A percentile compares a stretch with the other conserved stretches of the same genome.
phyloP scores from a whole-genome alignment of 192 early-diverging fungal genomes.

The Rhizophagus sp. region DNA sequence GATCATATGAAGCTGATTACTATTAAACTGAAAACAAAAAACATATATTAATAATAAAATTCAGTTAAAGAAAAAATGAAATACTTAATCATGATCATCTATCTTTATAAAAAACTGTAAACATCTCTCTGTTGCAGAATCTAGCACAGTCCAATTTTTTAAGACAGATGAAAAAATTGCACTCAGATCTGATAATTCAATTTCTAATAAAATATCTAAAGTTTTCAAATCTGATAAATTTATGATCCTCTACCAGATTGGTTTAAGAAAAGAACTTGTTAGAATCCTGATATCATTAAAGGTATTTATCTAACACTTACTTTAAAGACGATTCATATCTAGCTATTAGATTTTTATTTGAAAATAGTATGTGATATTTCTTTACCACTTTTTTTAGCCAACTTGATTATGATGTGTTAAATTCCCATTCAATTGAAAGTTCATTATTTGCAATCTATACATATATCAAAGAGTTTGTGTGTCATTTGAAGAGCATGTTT shows the following conservation, averaged over 20 bases:
- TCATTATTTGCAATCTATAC: too few relatives aligned
- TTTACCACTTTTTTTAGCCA: too few relatives aligned
- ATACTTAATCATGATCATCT: neutral
- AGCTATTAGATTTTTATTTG: too few relatives aligned
- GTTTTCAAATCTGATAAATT: too few relatives aligned
- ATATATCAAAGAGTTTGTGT: too few relatives aligned
- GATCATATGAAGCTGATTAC: conserved; percentile 20
- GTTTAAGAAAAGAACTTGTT: conserved; percentile 12
- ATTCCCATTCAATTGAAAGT: too few relatives aligned
- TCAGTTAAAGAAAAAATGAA: neutral
- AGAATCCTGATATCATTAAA: conserved; percentile 11
- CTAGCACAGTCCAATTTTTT: too few relatives aligned
- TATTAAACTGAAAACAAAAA: conserved; percentile 2
- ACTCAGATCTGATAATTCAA: conserved; percentile 22
- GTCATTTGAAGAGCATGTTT: too few relatives aligned
- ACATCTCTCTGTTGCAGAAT: conserved; percentile 21
- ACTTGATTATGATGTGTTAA: too few relatives aligned
- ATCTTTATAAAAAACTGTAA: conserved; percentile 26
- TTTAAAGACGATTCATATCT: too few relatives aligned
- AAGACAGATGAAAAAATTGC: conserved; percentile 16
- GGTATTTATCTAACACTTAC: too few relatives aligned
- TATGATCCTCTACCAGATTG: conserved; percentile 25
- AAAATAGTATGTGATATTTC: too few relatives aligned
- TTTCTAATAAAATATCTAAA: neutral
- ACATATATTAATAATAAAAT: conserved; percentile 11